Evolutionary conservation across 2,329 filamentous ascomycete genomes (phyloP).

Genomic region (Fusarium albosuccineum): DNA sequence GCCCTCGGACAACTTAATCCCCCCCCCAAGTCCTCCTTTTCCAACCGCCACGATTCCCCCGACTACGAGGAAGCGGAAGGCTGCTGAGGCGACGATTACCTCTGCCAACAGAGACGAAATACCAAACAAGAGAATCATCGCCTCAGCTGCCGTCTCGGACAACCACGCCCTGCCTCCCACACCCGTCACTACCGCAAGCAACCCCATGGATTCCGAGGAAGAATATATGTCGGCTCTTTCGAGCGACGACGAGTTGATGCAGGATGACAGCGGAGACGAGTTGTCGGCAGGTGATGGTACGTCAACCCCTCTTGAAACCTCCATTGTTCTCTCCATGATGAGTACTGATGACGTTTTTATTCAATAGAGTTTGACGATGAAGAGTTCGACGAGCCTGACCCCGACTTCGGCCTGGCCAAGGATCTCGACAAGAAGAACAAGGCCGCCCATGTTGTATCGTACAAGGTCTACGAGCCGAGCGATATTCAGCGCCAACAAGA

Average conservation of each 20-base stretch:
- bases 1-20: slow-evolving; percentile 28
- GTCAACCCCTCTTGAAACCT: slow-evolving; percentile 27
- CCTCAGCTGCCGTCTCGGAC: slow-evolving; percentile 61
- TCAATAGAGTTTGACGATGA: slow-evolving; percentile 67
- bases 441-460: slow-evolving; percentile 86
- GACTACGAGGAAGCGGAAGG: slow-evolving; percentile 71
- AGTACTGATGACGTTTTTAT: slow-evolving; percentile 29
- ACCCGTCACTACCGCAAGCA: slow-evolving; percentile 65
- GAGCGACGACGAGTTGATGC: slow-evolving; percentile 78
- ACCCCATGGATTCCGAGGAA: slow-evolving; percentile 93
- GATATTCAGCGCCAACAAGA: slow-evolving; percentile 91
- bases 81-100: slow-evolving; percentile 73
- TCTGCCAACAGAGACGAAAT: slow-evolving; percentile 57
- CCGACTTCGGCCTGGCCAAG: slow-evolving; percentile 65
- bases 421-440: slow-evolving; percentile 79
- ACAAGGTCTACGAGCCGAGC: slow-evolving; percentile 80
- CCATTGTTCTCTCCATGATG: slow-evolving; percentile 11
- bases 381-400: slow-evolving; percentile 70
- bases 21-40: slow-evolving; percentile 7
- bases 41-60: slow-evolving; percentile 69
- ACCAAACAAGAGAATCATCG: slow-evolving; percentile 68
- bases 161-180: slow-evolving; percentile 66
- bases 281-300: slow-evolving; percentile 66
- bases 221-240: slow-evolving; percentile 90
- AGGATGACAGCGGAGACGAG: slow-evolving; percentile 83